Conservation (phyloP, 140 eudicot species). For the Oenanthe javanica region DNA sequence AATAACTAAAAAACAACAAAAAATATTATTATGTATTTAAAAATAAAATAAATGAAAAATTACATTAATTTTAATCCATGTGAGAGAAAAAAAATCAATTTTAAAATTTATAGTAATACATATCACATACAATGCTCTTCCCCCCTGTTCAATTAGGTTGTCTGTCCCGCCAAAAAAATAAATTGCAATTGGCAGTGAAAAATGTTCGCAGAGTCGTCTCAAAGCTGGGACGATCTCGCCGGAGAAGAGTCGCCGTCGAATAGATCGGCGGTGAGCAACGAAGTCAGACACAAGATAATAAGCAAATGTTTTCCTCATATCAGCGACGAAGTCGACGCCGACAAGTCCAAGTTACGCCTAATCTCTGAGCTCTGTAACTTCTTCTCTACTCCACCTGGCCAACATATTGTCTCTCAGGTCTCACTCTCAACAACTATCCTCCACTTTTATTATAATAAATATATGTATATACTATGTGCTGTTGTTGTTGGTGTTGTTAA, state of each 20-base stretch:
- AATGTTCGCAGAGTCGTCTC: background rate
- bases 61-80: too few relatives aligned
- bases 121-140: too few relatives aligned
- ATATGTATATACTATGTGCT: background rate
- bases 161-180: background rate
- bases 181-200: slow-evolving; percentile 1
- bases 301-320: slow-evolving; percentile 50
- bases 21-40: too few relatives aligned
- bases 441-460: background rate
- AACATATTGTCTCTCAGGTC: slow-evolving; percentile 60
- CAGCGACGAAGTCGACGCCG: slow-evolving; percentile 35
- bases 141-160: too few relatives aligned
- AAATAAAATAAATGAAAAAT: too few relatives aligned
- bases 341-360: slow-evolving; percentile 30
- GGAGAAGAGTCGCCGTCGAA: slow-evolving; percentile 15
- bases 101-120: too few relatives aligned
- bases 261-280: slow-evolving; percentile 19
- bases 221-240: slow-evolving; percentile 11
- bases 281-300: slow-evolving; percentile 27
- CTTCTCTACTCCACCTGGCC: slow-evolving; percentile 42
- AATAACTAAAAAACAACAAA: too few relatives aligned
- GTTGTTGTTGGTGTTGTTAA: background rate
- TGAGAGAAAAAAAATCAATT: too few relatives aligned
- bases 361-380: slow-evolving; percentile 47
- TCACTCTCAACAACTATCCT: background rate